Evolutionary conservation across 371 early-diverging fungal genomes (phyloP), one percentile per base, ranked within the genome.

Genomic region (Mortierella sp.): DNA sequence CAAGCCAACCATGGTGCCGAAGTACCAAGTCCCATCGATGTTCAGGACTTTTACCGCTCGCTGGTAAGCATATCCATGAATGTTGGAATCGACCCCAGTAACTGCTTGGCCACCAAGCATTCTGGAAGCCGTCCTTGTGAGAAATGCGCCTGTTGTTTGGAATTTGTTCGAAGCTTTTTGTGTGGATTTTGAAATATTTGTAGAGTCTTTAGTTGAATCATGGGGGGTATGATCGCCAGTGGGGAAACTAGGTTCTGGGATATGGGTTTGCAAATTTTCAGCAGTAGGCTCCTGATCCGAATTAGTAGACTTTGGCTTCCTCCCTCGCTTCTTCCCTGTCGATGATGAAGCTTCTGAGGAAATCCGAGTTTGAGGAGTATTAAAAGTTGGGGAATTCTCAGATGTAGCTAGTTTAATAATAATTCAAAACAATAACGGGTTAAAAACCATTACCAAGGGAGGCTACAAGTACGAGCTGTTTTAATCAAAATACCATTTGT

Each of bases 111-210:
- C 73, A 12, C 78, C 78, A n/a, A 90, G 56, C 10, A 86, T 72
- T 40, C 74, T 83, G 4, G 86, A 88, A 37, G 88, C 85, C 8
- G 86, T 84, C 19, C 89, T 84, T 0, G 90, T 89, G 64, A 89
- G 77, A 47, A 86, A 87, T 0, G 87, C 86, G 3, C 88, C 87
- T n/a, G 83, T 88, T 3, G 87, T 85, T 54, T 86, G 85, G 55
- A 87, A 88, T 28, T 56, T 61, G 40, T 55, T 54, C n/a, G 1
- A 23, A 49, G 6, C 29, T 0, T 40, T 43, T 28, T 31, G 31
- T 1, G 13, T 9, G 13, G 54, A 22, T 7, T 15, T 40, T 2
- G 35, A 15, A 47, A 23, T 8, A 34, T 22, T 35, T 49, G 29
- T 19, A 8, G 42, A 28, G 23, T n/a, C 35, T 55, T 19, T 55